phyloP scores from a whole-genome alignment of 306 rosid species.

The Gillenia trifoliata region DNA sequence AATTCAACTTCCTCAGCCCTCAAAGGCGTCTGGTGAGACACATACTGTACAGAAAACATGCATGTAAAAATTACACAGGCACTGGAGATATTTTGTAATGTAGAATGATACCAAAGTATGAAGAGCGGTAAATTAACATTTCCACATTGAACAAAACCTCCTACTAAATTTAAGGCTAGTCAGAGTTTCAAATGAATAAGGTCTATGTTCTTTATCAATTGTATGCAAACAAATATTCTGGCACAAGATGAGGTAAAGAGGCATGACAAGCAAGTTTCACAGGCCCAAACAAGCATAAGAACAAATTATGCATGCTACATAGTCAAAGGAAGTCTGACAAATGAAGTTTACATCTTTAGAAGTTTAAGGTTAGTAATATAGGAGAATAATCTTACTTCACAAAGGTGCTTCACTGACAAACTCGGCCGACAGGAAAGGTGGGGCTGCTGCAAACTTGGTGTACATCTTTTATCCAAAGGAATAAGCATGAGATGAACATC shows the following conservation, averaged over 20 bases:
- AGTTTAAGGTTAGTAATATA: not conserved
- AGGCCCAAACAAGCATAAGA: not conserved
- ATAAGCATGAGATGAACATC: conserved; percentile 46
- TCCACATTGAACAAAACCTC: not conserved
- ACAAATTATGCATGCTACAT: not conserved
- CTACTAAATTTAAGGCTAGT: not conserved
- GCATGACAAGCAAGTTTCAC: not conserved
- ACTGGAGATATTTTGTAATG: not conserved
- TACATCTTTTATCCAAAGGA: conserved; percentile 46
- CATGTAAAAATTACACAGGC: not conserved
- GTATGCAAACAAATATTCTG: not conserved
- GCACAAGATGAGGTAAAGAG: not conserved
- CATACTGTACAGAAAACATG: conserved; percentile 38
- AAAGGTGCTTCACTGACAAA: conserved; percentile 39
- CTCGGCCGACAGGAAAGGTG: conserved; percentile 56
- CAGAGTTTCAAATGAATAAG: not conserved
- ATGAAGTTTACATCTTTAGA: not conserved
- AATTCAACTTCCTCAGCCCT: conserved; percentile 50
- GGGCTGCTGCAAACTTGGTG: conserved; percentile 48
- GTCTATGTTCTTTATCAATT: not conserved
- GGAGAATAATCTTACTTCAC: conserved; percentile 43
- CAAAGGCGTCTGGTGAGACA: conserved; percentile 39
- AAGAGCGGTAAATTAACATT: conserved; percentile 4
- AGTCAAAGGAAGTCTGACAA: not conserved
- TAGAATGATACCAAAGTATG: conserved; percentile 10